These are phyloP conservation scores for Aotearoamyces nothofagi DNA, from an alignment of 2,329 filamentous ascomycete genomes.

Conservation along the genomic window DNA sequence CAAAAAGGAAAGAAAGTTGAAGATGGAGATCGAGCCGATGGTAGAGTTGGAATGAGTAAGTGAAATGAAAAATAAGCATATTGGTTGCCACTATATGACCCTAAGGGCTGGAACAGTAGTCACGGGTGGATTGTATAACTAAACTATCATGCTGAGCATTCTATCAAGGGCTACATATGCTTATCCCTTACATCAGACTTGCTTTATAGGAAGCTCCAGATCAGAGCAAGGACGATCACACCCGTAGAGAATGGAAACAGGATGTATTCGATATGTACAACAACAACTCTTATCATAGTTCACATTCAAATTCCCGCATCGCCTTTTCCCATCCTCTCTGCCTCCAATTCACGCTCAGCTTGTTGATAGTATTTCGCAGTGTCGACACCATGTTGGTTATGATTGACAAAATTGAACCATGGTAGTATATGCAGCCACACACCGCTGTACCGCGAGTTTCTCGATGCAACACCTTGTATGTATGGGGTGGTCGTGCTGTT, in stretches of 20 bases:
- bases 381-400: slow-evolving; percentile 84
- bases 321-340: slow-evolving; percentile 37
- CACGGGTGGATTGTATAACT: too few species aligned
- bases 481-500: slow-evolving; percentile 64
- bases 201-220: too few species aligned
- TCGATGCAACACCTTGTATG: slow-evolving; percentile 82
- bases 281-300: background rate
- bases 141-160: too few species aligned
- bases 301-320: slow-evolving; percentile 2
- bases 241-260: too few species aligned
- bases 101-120: too few species aligned
- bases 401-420: slow-evolving; percentile 98
- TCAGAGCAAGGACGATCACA: too few species aligned
- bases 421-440: slow-evolving; percentile 74
- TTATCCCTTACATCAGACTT: too few species aligned
- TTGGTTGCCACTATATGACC: too few species aligned
- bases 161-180: too few species aligned
- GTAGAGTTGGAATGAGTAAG: too few species aligned
- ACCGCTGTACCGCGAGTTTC: slow-evolving; percentile 85
- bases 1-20: slow-evolving; percentile 19
- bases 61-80: too few species aligned
- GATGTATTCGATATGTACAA: slow-evolving; percentile 1
- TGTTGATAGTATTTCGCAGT: slow-evolving; percentile 97
- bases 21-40: slow-evolving; percentile 18
- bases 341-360: slow-evolving; percentile 85